These are phyloP conservation scores for Penicillium crystallinum DNA, from an alignment of 495 filamentous ascomycete species.

Conservation along the genomic window DNA sequence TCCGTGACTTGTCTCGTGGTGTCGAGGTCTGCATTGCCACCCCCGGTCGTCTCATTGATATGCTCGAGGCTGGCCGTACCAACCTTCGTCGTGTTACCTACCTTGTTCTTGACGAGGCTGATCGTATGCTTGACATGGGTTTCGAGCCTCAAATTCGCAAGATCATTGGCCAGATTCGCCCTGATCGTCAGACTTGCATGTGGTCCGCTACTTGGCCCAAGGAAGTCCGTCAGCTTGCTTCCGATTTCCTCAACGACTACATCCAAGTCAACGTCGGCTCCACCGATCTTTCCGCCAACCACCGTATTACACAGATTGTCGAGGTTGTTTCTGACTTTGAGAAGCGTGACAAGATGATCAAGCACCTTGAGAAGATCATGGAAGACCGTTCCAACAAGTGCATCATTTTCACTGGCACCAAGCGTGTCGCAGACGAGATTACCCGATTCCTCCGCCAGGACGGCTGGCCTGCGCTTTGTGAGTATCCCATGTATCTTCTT, in stretches of 20 bases:
- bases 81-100: slow-evolving; percentile 98
- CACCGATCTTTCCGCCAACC: slow-evolving; percentile 93
- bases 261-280: slow-evolving; percentile 99
- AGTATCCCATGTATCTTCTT: slow-evolving; percentile 29
- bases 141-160: slow-evolving; percentile 99
- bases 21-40: slow-evolving; percentile 98
- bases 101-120: slow-evolving; percentile 95
- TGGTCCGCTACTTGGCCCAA: slow-evolving; percentile 99
- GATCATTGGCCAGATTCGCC: slow-evolving; percentile 95
- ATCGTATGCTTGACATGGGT: slow-evolving; percentile 99
- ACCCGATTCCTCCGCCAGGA: slow-evolving; percentile 98
- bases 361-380: slow-evolving; percentile 98
- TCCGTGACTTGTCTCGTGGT: slow-evolving; percentile 86
- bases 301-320: slow-evolving; percentile 95
- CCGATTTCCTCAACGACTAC: slow-evolving; percentile 91
- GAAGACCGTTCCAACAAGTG: slow-evolving; percentile 89
- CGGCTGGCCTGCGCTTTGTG: slow-evolving; percentile 97
- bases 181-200: slow-evolving; percentile 99
- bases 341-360: slow-evolving; percentile 95
- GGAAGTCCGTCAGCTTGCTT: slow-evolving; percentile 92
- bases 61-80: slow-evolving; percentile 95
- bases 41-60: slow-evolving; percentile 94
- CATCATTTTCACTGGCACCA: slow-evolving; percentile 95
- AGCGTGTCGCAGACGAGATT: slow-evolving; percentile 97
- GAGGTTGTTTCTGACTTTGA: slow-evolving; percentile 94